Evolutionary conservation across 148 eudicot genomes (phyloP).

Genomic region (Vaccinium corymbosum): DNA sequence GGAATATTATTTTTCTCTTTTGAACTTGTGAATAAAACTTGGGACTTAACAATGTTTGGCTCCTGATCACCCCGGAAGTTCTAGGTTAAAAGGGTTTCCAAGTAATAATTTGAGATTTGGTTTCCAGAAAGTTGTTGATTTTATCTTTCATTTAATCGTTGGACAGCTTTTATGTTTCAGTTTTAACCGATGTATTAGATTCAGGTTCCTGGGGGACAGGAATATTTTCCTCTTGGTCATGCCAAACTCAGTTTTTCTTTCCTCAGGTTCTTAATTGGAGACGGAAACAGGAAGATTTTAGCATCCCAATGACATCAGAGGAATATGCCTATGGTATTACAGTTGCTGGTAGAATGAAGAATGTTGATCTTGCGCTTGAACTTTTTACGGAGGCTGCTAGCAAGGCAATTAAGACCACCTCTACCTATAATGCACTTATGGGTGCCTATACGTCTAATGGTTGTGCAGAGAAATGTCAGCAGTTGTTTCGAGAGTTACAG

Average conservation of each 20-base stretch:
- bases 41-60: background rate
- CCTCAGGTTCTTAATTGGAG: constrained; percentile 76
- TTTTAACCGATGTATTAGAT: background rate
- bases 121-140: background rate
- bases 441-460: constrained; percentile 58
- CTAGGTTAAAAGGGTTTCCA: constrained; percentile 4
- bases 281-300: constrained; percentile 34
- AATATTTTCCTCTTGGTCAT: background rate
- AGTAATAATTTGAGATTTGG: background rate
- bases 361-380: constrained; percentile 60
- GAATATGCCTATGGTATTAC: constrained; percentile 72
- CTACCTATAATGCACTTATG: constrained; percentile 76
- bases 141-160: background rate
- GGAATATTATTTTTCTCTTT: background rate
- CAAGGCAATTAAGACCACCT: constrained; percentile 32
- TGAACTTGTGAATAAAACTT: background rate
- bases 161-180: background rate
- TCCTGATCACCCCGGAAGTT: background rate
- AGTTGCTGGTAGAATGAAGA: constrained; percentile 54
- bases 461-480: constrained; percentile 44
- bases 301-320: constrained; percentile 49
- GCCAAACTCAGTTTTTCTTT: background rate
- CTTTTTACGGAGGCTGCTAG: constrained; percentile 60
- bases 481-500: constrained; percentile 56
- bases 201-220: background rate